These are phyloP conservation scores for Immersiella caudata DNA, from an alignment of 495 filamentous ascomycete species.

Conservation along the genomic window DNA sequence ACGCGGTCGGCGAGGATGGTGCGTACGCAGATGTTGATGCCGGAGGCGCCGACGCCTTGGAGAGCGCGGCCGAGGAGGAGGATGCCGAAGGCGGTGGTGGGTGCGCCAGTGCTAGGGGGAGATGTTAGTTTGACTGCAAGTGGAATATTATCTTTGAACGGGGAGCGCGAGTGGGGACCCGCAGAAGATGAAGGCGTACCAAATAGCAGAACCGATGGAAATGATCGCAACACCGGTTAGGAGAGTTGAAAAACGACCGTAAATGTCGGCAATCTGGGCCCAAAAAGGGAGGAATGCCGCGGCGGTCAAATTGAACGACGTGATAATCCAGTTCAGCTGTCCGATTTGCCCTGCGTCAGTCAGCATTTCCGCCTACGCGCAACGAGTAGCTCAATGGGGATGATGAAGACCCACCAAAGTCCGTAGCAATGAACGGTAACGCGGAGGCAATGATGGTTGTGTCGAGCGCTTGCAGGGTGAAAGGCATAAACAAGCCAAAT, in stretches of 20 bases:
- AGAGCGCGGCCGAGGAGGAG: slow-evolving; percentile 61
- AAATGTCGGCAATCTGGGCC: slow-evolving; percentile 62
- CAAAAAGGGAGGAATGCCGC: slow-evolving; percentile 65
- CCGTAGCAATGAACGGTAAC: slow-evolving; percentile 59
- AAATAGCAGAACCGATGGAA: slow-evolving; percentile 24
- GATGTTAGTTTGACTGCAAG: neutral
- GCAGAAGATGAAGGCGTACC: neutral
- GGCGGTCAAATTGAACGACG: slow-evolving; percentile 62
- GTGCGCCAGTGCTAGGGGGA: slow-evolving; percentile 49
- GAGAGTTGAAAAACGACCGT: slow-evolving; percentile 47
- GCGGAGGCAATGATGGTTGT: slow-evolving; percentile 64
- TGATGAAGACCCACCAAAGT: slow-evolving; percentile 52
- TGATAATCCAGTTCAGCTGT: slow-evolving; percentile 66
- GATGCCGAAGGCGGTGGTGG: slow-evolving; percentile 53
- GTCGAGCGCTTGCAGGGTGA: slow-evolving; percentile 56
- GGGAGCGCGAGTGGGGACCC: too few species aligned
- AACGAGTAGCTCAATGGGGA: neutral
- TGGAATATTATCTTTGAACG: neutral
- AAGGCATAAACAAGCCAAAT: slow-evolving; percentile 55
- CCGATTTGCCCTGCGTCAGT: slow-evolving; percentile 50
- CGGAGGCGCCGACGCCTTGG: slow-evolving; percentile 59
- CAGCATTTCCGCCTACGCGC: neutral
- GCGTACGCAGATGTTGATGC: slow-evolving; percentile 56
- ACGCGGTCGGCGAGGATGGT: slow-evolving; percentile 62
- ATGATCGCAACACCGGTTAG: slow-evolving; percentile 25